Evolutionary conservation across 768 basidiomycete genomes (phyloP).

Genomic region (Panaeolus cyanescens): DNA sequence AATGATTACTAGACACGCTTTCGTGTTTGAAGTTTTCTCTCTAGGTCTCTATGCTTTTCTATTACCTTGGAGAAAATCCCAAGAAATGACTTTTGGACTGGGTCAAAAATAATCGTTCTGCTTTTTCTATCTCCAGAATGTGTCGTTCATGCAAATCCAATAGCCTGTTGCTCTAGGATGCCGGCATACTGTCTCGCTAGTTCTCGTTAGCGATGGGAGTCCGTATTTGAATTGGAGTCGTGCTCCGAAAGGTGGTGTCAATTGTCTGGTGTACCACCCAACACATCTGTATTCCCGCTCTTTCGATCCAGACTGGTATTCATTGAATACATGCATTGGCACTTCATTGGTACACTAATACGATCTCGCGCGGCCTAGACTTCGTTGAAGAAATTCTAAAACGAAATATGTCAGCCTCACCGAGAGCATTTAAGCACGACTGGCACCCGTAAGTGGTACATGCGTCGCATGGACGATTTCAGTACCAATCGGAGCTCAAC

Average conservation of each 20-base stretch:
- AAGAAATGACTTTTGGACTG: too few species aligned
- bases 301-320: too few species aligned
- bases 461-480: slow-evolving; percentile 37
- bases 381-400: neutral
- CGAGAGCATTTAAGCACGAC: neutral
- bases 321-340: too few species aligned
- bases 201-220: neutral
- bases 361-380: neutral
- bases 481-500: slow-evolving; percentile 41
- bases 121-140: neutral
- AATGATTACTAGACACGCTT: neutral
- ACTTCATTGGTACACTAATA: too few species aligned
- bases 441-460: neutral
- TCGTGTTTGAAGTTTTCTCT: too few species aligned
- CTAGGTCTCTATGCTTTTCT: too few species aligned
- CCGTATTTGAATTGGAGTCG: neutral
- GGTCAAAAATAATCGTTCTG: neutral
- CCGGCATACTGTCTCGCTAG: neutral
- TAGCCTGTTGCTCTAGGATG: too few species aligned
- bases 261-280: too few species aligned
- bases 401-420: neutral
- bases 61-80: too few species aligned
- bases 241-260: neutral
- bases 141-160: neutral
- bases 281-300: too few species aligned